A percentile compares a stretch with the other conserved stretches of the same genome.
These are phyloP conservation scores for Xylariales sp. DNA, from an alignment of 2,329 filamentous ascomycete species.

Conservation along the genomic window DNA sequence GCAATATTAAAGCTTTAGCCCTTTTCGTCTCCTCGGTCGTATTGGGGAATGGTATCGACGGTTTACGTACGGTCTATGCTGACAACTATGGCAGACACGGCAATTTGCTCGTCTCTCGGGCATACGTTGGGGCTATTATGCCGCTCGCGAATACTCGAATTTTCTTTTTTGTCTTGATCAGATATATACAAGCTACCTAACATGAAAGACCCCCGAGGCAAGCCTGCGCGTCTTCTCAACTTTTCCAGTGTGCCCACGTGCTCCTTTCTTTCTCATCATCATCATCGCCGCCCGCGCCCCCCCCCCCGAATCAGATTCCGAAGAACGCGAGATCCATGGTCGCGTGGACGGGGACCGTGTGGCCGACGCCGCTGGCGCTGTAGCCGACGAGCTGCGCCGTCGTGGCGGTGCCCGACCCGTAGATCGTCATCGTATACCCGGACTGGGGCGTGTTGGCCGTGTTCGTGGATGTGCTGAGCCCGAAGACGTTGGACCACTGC, in stretches of 20 bases:
- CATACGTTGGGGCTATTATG: background rate
- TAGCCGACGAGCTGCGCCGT: slow-evolving; percentile 50
- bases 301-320: slow-evolving; percentile 39
- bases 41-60: too few relatives aligned
- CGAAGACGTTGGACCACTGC: slow-evolving; percentile 61
- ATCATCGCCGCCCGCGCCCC: too few relatives aligned
- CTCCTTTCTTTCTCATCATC: background rate
- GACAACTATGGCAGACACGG: too few relatives aligned
- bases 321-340: slow-evolving; percentile 53
- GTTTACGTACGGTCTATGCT: background rate
- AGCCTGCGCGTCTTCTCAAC: too few relatives aligned
- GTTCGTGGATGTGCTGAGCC: slow-evolving; percentile 49
- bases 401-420: slow-evolving; percentile 48
- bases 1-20: too few relatives aligned
- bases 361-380: slow-evolving; percentile 51
- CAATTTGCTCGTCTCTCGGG: background rate
- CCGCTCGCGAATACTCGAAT: background rate
- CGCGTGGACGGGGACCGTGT: slow-evolving; percentile 52
- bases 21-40: too few relatives aligned
- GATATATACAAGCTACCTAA: background rate
- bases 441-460: slow-evolving; percentile 50
- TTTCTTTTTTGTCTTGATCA: slow-evolving; percentile 7
- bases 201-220: too few relatives aligned
- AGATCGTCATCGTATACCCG: slow-evolving; percentile 54
- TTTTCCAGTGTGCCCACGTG: too few relatives aligned